phyloP scores from a whole-genome alignment of 352 stramenopile genomes.

The Globisporangium perplexum region DNA sequence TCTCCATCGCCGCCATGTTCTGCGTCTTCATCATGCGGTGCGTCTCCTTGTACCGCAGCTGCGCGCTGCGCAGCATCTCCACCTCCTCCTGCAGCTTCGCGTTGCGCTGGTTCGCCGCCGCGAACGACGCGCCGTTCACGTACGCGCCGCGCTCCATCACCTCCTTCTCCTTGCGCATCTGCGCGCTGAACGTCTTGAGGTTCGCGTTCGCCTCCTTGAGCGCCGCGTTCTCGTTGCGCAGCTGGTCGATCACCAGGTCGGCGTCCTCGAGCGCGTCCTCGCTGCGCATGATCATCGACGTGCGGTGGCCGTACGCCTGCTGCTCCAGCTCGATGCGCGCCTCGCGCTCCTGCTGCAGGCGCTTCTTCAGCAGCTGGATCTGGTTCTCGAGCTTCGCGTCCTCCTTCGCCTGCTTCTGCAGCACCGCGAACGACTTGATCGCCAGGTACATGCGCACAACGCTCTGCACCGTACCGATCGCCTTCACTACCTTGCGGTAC shows the following conservation, averaged over 20 bases:
- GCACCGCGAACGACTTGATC: constrained; percentile 59
- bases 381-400: constrained; percentile 96
- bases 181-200: constrained; percentile 76
- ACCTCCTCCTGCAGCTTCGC: constrained; percentile 77
- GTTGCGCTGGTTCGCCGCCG: constrained; percentile 77
- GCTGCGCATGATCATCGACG: constrained; percentile 76
- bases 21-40: constrained; percentile 81
- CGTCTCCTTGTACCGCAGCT: constrained; percentile 69
- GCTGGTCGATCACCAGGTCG: constrained; percentile 80
- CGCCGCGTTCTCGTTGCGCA: constrained; percentile 70
- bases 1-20: constrained; percentile 76
- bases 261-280: constrained; percentile 76
- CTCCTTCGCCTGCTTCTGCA: constrained; percentile 88
- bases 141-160: constrained; percentile 86
- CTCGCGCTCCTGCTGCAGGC: constrained; percentile 88
- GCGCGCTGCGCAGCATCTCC: constrained; percentile 9
- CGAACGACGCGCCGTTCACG: constrained; percentile 83
- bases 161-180: constrained; percentile 87
- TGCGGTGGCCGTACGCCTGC: constrained; percentile 52
- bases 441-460: constrained; percentile 81
- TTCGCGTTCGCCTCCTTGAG: constrained; percentile 84
- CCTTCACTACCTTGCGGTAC: constrained; percentile 64
- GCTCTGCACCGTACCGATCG: constrained; percentile 73
- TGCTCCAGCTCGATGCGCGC: constrained; percentile 81
- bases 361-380: constrained; percentile 89